phyloP scores from a whole-genome alignment of 2,329 filamentous ascomycete genomes.

The Coniochaeta ligniaria region DNA sequence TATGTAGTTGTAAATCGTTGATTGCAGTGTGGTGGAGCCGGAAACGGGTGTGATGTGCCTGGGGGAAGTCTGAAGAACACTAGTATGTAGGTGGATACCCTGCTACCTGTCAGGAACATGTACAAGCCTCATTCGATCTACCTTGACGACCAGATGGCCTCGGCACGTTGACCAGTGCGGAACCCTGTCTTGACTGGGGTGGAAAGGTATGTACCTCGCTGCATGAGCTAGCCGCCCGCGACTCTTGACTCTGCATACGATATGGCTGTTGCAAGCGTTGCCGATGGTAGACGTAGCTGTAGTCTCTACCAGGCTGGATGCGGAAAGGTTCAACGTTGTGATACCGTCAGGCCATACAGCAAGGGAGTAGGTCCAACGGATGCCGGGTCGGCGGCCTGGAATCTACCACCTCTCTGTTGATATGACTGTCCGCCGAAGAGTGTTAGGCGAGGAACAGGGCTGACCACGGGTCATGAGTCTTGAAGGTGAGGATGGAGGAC shows the following conservation, averaged over 20 bases:
- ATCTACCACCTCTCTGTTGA: not conserved
- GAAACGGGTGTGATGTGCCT: conserved; percentile 1
- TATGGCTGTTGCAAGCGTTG: not conserved
- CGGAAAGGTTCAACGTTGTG: not conserved
- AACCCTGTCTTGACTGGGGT: not conserved
- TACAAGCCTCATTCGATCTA: conserved; percentile 1
- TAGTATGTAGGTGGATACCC: conserved; percentile 1
- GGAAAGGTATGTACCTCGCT: not conserved
- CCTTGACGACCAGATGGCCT: not conserved
- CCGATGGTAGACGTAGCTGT: not conserved
- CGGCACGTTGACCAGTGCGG: not conserved
- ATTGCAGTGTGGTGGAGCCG: not conserved
- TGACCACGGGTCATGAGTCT: not conserved
- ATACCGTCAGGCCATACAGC: not conserved
- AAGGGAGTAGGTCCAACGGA: not conserved
- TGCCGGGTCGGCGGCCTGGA: not conserved
- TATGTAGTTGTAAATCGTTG: not conserved
- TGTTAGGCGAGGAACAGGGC: not conserved
- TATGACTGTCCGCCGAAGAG: not conserved
- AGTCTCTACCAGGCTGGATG: not conserved
- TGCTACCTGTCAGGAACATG: not conserved
- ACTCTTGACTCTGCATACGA: conserved; percentile 1
- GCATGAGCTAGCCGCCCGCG: conserved; percentile 1
- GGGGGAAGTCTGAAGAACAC: not conserved
- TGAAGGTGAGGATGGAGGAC: not conserved